Evolutionary conservation across 129 eudicot genomes (phyloP).

Genomic region (Flaveria linearis): DNA sequence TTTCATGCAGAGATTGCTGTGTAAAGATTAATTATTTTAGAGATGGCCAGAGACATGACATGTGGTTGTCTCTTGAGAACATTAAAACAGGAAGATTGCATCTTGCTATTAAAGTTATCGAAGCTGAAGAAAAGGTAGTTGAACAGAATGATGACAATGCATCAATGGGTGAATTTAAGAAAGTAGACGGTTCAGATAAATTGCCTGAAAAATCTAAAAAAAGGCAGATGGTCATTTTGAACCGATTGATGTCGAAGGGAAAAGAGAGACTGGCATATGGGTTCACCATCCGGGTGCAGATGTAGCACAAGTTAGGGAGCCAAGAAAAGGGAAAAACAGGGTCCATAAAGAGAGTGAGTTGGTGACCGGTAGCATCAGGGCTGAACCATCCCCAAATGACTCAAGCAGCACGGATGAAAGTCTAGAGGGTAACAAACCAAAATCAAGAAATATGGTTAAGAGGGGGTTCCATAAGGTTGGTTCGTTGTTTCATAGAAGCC

Average conservation of each 20-base stretch:
- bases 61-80: slow-evolving; percentile 86
- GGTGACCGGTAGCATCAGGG: slow-evolving; percentile 30
- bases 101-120: too few species aligned
- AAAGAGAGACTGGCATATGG: slow-evolving; percentile 80
- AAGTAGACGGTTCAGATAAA: slow-evolving; percentile 18
- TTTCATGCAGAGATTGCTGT: slow-evolving; percentile 60
- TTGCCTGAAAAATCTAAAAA: slow-evolving; percentile 16
- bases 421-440: slow-evolving; percentile 43
- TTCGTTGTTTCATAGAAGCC: slow-evolving; percentile 50
- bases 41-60: slow-evolving; percentile 79
- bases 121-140: too few species aligned
- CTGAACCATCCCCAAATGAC: slow-evolving; percentile 39
- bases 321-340: slow-evolving; percentile 63
- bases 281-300: slow-evolving; percentile 84
- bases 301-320: slow-evolving; percentile 78
- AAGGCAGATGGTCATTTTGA: slow-evolving; percentile 49
- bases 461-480: slow-evolving; percentile 59
- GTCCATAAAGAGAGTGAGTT: slow-evolving; percentile 29
- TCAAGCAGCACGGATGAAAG: slow-evolving; percentile 61
- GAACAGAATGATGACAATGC: too few species aligned
- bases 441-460: slow-evolving; percentile 37
- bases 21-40: slow-evolving; percentile 59
- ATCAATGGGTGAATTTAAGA: slow-evolving; percentile 29
- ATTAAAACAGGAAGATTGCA: too few species aligned
- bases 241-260: slow-evolving; percentile 74